These are phyloP conservation scores for Amniculicola lignicola DNA, from an alignment of 495 filamentous ascomycete genomes.

Conservation along the genomic window DNA sequence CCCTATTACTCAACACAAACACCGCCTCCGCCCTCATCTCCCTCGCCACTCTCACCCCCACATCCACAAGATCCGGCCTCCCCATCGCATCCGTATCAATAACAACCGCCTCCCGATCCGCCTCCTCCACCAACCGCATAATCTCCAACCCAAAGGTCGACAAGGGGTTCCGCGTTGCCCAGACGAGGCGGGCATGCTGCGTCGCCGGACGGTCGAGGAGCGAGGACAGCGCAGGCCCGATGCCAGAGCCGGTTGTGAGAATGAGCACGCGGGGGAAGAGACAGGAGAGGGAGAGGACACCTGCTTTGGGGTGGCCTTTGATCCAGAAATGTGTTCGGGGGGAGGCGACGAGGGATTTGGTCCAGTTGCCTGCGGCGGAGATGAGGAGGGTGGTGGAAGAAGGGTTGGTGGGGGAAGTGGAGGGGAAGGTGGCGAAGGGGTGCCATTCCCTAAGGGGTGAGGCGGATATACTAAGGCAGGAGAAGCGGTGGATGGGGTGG, in stretches of 20 bases:
- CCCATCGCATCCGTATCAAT: conserved; percentile 24
- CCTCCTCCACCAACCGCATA: conserved; percentile 3
- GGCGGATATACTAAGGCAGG: conserved; percentile 22
- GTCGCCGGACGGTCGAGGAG: conserved; percentile 8
- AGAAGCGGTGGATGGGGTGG: conserved; percentile 5
- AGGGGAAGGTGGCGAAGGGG: conserved; percentile 34
- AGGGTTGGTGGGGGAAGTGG: not conserved
- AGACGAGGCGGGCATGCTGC: conserved; percentile 28
- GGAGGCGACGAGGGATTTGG: conserved; percentile 7
- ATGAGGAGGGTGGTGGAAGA: conserved; percentile 27
- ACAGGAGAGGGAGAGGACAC: conserved; percentile 26
- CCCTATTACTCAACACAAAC: conserved; percentile 33
- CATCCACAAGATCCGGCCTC: conserved; percentile 26
- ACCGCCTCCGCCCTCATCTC: conserved; percentile 28
- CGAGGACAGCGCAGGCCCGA: conserved; percentile 28
- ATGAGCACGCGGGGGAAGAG: conserved; percentile 32
- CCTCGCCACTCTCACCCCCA: conserved; percentile 16
- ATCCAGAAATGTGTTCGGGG: conserved; percentile 12
- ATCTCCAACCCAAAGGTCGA: conserved; percentile 21
- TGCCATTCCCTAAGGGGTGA: conserved; percentile 31
- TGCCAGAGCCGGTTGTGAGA: conserved; percentile 36
- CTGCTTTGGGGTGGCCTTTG: conserved; percentile 19
- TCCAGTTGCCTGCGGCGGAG: conserved; percentile 35
- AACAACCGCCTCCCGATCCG: conserved; percentile 30
- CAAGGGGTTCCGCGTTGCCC: conserved; percentile 18